Evolutionary conservation across 306 rosid species (phyloP), one percentile per base, ranked within the genome.

Genomic region (Lupinus albus): DNA sequence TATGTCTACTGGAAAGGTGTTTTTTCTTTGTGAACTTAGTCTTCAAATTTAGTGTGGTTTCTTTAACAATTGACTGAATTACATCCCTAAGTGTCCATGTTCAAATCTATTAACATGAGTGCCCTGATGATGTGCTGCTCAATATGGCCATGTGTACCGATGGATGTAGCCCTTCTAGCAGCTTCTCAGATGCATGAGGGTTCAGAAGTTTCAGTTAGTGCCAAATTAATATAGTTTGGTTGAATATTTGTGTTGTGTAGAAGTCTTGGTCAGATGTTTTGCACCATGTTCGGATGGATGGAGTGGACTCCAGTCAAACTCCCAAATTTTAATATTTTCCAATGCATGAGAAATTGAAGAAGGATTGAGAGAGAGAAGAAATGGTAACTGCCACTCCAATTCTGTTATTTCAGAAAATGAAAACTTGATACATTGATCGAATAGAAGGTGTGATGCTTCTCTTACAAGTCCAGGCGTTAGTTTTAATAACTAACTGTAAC

Each of bases 1-100:
- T 4, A 94, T 94, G 97, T 94, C 99, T 56, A 81, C 83, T 33
- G 97, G 99, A 75, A 88, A 88, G 89, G 99, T 90, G 72, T 53
- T 61, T 39, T 39, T 48, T 68, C 56, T 68, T 17, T 41, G 10
- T 51, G 30, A 55, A 51, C 64, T 48, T n/a, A 36, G 1, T 49
- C 15, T 36, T 10, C 15, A 25, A 59, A 41, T 6, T 52, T 11
- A 17, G 68, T 71, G 68, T 71, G 76, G 41, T 67, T 80, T 71
- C 64, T 67, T 32, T 36, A 17, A 16, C 60, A 11, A 39, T 71
- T 61, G 64, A 60, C 36, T 8, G 41, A 44, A 52, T 44, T 5
- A 13, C 15, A 12, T 33, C 61, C 52, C 32, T 46, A 66, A 30
- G 54, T 70, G 54, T 17, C 18, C 47, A 49, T 64, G 42, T 44